Base-by-base conservation (phyloP, 495 filamentous ascomycete species). In the Tetracladium setigerum region DNA sequence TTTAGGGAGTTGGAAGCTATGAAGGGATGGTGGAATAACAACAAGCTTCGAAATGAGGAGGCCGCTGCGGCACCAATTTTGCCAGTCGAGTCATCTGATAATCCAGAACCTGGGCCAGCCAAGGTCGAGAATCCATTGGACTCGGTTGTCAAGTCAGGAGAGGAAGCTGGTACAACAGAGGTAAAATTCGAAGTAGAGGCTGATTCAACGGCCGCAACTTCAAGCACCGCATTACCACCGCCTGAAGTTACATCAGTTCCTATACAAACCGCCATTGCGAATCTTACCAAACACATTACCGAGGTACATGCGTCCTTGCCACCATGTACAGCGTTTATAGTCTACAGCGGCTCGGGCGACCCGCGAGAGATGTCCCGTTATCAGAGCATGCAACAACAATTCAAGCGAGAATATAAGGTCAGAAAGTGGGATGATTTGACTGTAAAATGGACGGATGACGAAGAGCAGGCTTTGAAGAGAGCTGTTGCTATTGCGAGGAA, bases 331-430 rank as follows among this genome's bases (percentile, higher is more conserved):
- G 81, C 87, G 0, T 79, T 97, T 42, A 76, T 98, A 4, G 82
- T 98, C 10, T 89, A 92, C 65, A 85, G 81, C 44, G 92, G 92
- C 8, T 89, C 84, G 0, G 90, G 94, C 10, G 88, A 97, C 57
- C 89, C 89, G 7, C 74, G 85, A 15, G 82, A 89, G 54, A 78
- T 94, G 67, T 71, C 69, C 44, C 74, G 83, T 11, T 65, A 95
- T 46, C 82, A 88, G 60, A 71, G 72, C 0, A 70, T 92, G 76
- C 83, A 95, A 47, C 69, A 74, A 49, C 70, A 73, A 50, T 87
- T 83, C 65, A 83, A 81, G 54, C 71, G 78, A 47, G 91, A 97
- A 65, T 95, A 83, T 60, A 70, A 74, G 52, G 70, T 73, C 3
- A 86, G 79, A 59, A 88, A 89, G 36, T 97, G 90, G 91, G 86